These are phyloP conservation scores for Talaromyces pinophilus DNA, from an alignment of 2,329 filamentous ascomycete species.

Conservation along the genomic window DNA sequence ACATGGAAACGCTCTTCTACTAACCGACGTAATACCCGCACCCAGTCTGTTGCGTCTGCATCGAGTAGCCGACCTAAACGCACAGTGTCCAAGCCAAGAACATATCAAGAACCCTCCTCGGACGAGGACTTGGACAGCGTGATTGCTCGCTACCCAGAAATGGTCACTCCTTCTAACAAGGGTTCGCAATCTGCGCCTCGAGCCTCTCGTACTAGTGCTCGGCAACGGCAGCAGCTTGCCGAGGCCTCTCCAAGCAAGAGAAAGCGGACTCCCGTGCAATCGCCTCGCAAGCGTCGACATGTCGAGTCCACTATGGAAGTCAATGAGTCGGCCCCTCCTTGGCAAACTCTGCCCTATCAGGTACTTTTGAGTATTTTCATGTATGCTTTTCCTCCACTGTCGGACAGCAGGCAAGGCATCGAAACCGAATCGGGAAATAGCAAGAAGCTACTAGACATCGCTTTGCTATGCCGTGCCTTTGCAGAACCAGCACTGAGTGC, in stretches of 20 bases:
- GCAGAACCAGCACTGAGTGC: slow-evolving; percentile 71
- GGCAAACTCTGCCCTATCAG: slow-evolving; percentile 66
- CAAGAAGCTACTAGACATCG: slow-evolving; percentile 65
- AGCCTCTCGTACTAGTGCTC: slow-evolving; percentile 8
- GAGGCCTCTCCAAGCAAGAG: slow-evolving; percentile 25
- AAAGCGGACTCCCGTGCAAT: slow-evolving; percentile 25
- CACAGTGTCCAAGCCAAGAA: slow-evolving; percentile 30
- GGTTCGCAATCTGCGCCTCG: slow-evolving; percentile 14
- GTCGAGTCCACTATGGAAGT: slow-evolving; percentile 18
- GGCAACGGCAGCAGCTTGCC: slow-evolving; percentile 15
- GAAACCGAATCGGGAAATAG: slow-evolving; percentile 30
- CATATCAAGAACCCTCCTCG: slow-evolving; percentile 41
- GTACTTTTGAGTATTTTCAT: slow-evolving; percentile 70
- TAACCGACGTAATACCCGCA: slow-evolving; percentile 20
- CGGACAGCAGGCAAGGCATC: slow-evolving; percentile 37
- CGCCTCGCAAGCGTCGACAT: slow-evolving; percentile 23
- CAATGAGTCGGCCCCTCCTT: slow-evolving; percentile 53
- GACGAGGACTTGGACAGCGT: slow-evolving; percentile 31
- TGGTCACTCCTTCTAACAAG: slow-evolving; percentile 18
- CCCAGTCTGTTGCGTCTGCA: background rate
- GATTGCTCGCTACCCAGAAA: slow-evolving; percentile 22
- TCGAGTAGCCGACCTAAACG: slow-evolving; percentile 35
- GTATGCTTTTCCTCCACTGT: slow-evolving; percentile 63
- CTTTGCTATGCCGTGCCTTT: slow-evolving; percentile 65
- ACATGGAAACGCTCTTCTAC: slow-evolving; percentile 12